Conservation (phyloP, 2,329 filamentous ascomycete species). For the Samsoniella hepiali region DNA sequence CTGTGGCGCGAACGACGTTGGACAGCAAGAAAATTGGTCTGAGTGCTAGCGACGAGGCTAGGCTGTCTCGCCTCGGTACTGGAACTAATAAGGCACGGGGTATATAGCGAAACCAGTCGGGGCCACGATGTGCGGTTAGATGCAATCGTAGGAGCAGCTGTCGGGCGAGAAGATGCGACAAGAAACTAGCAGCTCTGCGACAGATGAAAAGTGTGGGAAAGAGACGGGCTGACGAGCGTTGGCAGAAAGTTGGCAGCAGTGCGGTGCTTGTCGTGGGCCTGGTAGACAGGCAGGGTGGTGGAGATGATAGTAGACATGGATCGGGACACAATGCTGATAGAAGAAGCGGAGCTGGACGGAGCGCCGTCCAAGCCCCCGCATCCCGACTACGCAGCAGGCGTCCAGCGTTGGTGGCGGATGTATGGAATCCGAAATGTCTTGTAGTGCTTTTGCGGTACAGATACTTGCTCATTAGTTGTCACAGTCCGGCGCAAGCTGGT, state of each 20-base stretch:
- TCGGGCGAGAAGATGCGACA: not conserved
- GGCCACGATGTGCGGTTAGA: not conserved
- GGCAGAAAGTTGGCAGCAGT: slow-evolving; percentile 12
- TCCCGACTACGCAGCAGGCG: not conserved
- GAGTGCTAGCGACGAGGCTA: not conserved
- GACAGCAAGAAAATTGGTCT: not conserved
- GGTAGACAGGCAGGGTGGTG: slow-evolving; percentile 4
- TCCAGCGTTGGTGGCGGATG: not conserved
- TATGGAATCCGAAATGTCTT: not conserved
- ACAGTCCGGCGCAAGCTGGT: not conserved
- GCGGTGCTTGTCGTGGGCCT: slow-evolving; percentile 2
- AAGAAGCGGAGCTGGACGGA: slow-evolving; percentile 17
- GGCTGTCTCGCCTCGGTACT: not conserved
- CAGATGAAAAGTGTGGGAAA: slow-evolving; percentile 13
- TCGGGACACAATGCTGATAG: slow-evolving; percentile 16
- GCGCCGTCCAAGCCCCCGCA: slow-evolving; percentile 2
- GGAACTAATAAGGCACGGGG: not conserved
- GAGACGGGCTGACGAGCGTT: slow-evolving; percentile 1
- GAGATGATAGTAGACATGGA: slow-evolving; percentile 15
- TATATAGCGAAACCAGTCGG: not conserved
- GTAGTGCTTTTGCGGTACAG: not conserved
- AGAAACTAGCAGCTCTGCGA: not conserved
- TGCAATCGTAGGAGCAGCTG: not conserved
- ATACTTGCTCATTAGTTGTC: not conserved
- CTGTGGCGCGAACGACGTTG: not conserved